phyloP scores from a whole-genome alignment of 2,329 filamentous ascomycete species.

The Alternaria arborescens region DNA sequence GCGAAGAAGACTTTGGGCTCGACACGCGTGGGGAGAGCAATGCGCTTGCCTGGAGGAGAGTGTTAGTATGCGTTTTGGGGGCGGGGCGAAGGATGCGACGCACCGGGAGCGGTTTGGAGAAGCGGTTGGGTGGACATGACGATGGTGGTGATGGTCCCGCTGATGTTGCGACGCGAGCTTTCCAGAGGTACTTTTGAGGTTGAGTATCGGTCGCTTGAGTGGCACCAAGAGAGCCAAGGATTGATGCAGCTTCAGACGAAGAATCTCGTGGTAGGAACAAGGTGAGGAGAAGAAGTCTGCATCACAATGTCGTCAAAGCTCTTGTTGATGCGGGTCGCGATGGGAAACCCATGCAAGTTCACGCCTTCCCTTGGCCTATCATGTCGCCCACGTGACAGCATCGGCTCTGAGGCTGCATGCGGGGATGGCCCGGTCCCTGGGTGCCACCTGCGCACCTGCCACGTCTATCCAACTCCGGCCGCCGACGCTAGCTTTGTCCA shows the following conservation, averaged over 20 bases:
- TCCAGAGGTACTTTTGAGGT: conserved; percentile 1
- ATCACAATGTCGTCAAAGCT: conserved; percentile 10
- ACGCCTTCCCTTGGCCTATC: conserved; percentile 32
- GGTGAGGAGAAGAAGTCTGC: conserved; percentile 2
- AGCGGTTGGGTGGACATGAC: conserved; percentile 96
- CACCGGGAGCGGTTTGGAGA: conserved; percentile 91
- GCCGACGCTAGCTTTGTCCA: conserved; percentile 12
- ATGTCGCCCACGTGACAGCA: conserved; percentile 35
- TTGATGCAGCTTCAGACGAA: conserved; percentile 19
- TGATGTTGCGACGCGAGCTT: conserved; percentile 21
- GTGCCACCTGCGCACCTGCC: conserved; percentile 1
- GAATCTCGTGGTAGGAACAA: not conserved
- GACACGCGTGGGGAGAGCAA: conserved; percentile 95
- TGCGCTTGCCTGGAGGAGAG: conserved; percentile 82
- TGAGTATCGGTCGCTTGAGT: conserved; percentile 19
- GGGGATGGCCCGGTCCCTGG: conserved; percentile 4
- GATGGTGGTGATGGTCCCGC: conserved; percentile 27
- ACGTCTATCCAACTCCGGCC: conserved; percentile 19
- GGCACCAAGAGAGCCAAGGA: not conserved
- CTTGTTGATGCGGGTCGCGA: conserved; percentile 7
- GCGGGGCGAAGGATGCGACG: conserved; percentile 29
- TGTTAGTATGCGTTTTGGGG: conserved; percentile 13
- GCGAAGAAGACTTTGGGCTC: conserved; percentile 99
- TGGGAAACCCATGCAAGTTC: conserved; percentile 14
- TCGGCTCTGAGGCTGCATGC: not conserved